phyloP scores from a whole-genome alignment of 1,284 basidiomycete genomes.

The Tranzscheliella williamsii region DNA sequence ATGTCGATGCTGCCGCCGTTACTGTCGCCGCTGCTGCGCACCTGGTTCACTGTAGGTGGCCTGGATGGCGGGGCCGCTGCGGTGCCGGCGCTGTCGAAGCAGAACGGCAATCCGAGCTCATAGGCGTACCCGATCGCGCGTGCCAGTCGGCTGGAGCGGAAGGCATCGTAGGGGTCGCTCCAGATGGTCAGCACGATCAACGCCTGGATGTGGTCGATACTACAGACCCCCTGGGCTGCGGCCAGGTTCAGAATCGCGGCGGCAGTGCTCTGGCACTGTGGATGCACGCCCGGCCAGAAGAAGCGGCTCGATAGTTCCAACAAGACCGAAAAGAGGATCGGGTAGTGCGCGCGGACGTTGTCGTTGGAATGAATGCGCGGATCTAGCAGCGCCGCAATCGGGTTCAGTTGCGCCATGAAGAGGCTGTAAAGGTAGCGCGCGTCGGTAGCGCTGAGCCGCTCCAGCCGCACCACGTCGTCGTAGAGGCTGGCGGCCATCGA shows the following conservation, averaged over 20 bases:
- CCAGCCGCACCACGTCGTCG: conserved; percentile 23
- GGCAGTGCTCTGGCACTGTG: conserved; percentile 70
- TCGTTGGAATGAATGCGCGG: conserved; percentile 58
- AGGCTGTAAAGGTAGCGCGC: conserved; percentile 26
- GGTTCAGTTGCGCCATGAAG: conserved; percentile 34
- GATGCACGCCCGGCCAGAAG: conserved; percentile 72
- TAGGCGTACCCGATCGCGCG: conserved; percentile 55
- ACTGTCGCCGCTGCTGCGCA: too few relatives aligned
- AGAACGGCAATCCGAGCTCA: conserved; percentile 54
- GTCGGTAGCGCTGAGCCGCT: conserved; percentile 14
- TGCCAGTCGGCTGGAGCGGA: conserved; percentile 55
- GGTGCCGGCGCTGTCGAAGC: conserved; percentile 3
- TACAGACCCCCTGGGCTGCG: conserved; percentile 75
- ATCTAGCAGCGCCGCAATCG: conserved; percentile 56
- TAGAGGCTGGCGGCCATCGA: conserved; percentile 3
- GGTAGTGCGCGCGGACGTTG: conserved; percentile 74
- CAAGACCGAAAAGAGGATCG: conserved; percentile 78
- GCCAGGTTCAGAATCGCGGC: conserved; percentile 70
- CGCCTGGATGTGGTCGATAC: conserved; percentile 79
- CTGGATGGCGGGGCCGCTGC: background rate
- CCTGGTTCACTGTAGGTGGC: background rate
- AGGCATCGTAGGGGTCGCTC: conserved; percentile 66
- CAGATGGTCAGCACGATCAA: conserved; percentile 82
- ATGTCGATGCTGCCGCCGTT: conserved; percentile 5
- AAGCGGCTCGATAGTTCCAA: conserved; percentile 84